These are phyloP conservation scores for Rhizophagus clarus DNA, from an alignment of 192 early-diverging fungal species.

Conservation along the genomic window DNA sequence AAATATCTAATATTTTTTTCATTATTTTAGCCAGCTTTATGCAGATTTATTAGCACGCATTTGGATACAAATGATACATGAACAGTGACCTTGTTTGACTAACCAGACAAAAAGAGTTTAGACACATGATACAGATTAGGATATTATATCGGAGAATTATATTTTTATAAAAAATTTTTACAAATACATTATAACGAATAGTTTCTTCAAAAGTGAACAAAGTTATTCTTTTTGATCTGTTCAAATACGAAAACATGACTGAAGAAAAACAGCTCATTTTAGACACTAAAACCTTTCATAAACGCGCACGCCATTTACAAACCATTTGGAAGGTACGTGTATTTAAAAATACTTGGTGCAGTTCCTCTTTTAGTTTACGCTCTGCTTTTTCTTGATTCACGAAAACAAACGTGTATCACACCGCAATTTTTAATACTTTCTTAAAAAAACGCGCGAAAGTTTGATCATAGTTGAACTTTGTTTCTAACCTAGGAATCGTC, in stretches of 20 bases:
- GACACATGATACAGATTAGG: no score
- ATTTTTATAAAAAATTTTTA: background rate
- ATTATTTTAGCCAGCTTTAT: background rate
- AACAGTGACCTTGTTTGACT: background rate
- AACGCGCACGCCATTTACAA: conserved; percentile 42
- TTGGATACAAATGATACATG: no score
- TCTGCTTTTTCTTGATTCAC: background rate
- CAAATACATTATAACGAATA: background rate
- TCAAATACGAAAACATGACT: background rate
- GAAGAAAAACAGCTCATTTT: conserved; percentile 17
- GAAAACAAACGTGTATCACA: background rate
- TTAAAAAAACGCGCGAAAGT: background rate
- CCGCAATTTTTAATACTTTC: background rate
- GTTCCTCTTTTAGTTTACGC: background rate
- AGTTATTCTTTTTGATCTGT: background rate
- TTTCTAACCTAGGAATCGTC: background rate
- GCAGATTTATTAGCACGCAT: background rate
- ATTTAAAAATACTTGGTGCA: background rate
- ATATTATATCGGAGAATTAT: no score
- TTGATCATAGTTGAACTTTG: background rate
- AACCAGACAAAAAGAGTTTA: background rate
- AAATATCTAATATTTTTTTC: background rate
- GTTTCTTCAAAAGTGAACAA: background rate
- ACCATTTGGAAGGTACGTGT: conserved; percentile 46
- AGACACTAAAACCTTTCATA: conserved; percentile 50